Conservation (phyloP, 306 rosid species). For the Corylus avellana region DNA sequence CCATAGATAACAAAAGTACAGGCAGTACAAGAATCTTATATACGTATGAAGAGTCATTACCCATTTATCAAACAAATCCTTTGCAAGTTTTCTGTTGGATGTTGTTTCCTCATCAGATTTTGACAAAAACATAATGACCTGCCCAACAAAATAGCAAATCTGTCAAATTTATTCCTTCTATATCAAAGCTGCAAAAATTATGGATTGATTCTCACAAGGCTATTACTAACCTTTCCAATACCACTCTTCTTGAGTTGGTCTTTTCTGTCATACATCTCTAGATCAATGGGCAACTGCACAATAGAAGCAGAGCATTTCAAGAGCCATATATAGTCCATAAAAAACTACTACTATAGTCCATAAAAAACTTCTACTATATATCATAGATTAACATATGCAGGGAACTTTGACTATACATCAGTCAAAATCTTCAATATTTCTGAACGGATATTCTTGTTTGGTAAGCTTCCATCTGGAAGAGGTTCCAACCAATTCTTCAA, state of each 20-base stretch:
- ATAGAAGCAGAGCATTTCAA: conserved; percentile 32
- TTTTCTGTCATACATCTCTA: conserved; percentile 87
- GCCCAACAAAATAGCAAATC: conserved; percentile 26
- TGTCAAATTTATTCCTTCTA: conserved; percentile 16
- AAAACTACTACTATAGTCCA: too few species aligned
- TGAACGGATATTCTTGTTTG: conserved; percentile 79
- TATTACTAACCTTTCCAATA: conserved; percentile 77
- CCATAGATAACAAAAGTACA: background rate
- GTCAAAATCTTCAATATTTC: conserved; percentile 83
- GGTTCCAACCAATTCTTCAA: conserved; percentile 96
- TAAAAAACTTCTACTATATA: conserved; percentile 9
- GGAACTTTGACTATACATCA: conserved; percentile 54
- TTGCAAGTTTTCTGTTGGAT: conserved; percentile 79
- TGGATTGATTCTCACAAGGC: background rate
- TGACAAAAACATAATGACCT: conserved; percentile 93
- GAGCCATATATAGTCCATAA: conserved; percentile 3
- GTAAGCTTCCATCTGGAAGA: conserved; percentile 95
- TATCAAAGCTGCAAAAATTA: background rate
- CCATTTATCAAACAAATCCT: conserved; percentile 96
- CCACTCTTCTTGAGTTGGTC: conserved; percentile 97
- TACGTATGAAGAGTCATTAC: conserved; percentile 35
- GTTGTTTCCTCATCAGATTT: conserved; percentile 90
- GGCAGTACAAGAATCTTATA: background rate
- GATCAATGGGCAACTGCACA: conserved; percentile 85
- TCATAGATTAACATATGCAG: conserved; percentile 15